Evolutionary conservation across 768 basidiomycete species (phyloP), one percentile per base, ranked within the genome.

Genomic region (Boletus pseudo-olivaceus): DNA sequence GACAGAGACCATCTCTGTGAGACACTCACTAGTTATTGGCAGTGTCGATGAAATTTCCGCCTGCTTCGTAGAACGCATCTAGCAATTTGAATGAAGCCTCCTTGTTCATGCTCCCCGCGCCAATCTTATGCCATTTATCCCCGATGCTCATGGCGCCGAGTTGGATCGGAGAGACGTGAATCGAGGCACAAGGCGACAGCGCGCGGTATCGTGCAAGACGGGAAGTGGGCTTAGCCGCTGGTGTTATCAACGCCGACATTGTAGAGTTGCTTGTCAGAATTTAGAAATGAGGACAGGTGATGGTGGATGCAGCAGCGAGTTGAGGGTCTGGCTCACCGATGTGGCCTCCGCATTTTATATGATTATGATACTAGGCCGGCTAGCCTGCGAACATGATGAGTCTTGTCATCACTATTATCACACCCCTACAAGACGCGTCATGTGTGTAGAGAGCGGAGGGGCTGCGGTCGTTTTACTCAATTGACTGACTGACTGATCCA

Each of bases 21-120:
- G 47, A 53, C 32, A 23, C 73, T 57, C 41, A 75, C 74, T 80
- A 80, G 58, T 61, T 67, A 49, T 76, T 80, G 12, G 78, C 73
- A 3, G 79, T 79, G 30, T 78, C 76, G 61, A 80, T 76, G 53
- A 74, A 75, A 66, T 80, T 78, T 2, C 81, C 80, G 14, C 80
- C 80, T 0, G 70, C 71, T 11, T 75, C 70, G 45, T 69, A 72
- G 61, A 60, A 79, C 9, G 75, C 73, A 39, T 82, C 78, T 19
- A 82, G 71, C 8, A 82, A 66, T 62, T 75, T 65, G 62, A 79
- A 78, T 1, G 73, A 69, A 10, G 62, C 50, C 26, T 74, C 69
- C 65, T 79, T 79, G 60, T 67, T 56, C 73, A 78, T 77, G 3
- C 62, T 51, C n/a, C 81, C 79, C 72, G 73, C 58, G 30, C 74